Conservation (phyloP, 805 yeast species). For the Vanderwaltozyma yarrowii region DNA sequence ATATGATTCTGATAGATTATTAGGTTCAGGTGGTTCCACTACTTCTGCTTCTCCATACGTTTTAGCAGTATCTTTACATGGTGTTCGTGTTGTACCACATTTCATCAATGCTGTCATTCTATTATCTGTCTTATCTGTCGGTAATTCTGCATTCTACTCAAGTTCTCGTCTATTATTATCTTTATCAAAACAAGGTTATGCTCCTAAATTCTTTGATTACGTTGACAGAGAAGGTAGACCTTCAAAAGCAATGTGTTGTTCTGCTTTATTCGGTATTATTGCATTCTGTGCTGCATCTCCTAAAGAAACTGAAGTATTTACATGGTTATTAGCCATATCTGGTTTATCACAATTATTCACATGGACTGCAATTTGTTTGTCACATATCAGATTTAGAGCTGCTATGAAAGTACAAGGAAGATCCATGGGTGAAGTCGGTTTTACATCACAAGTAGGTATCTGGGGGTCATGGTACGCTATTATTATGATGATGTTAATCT, state of each 20-base stretch:
- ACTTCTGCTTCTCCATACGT: slow-evolving; percentile 61
- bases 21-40: slow-evolving; percentile 35
- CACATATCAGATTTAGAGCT: slow-evolving; percentile 48
- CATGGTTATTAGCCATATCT: slow-evolving; percentile 54
- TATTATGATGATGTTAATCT: slow-evolving; percentile 37
- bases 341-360: slow-evolving; percentile 55
- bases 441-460: slow-evolving; percentile 40
- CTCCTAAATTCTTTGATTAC: slow-evolving; percentile 45
- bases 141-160: slow-evolving; percentile 65
- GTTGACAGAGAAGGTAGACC: slow-evolving; percentile 56
- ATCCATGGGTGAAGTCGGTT: slow-evolving; percentile 42
- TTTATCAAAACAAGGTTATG: slow-evolving; percentile 62
- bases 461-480: slow-evolving; percentile 46
- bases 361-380: slow-evolving; percentile 48
- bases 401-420: slow-evolving; percentile 49
- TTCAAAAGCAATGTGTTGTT: slow-evolving; percentile 41
- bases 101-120: slow-evolving; percentile 66
- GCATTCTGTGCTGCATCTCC: slow-evolving; percentile 60
- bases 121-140: slow-evolving; percentile 63
- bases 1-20: slow-evolving; percentile 33
- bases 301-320: slow-evolving; percentile 46
- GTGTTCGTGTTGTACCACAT: slow-evolving; percentile 56
- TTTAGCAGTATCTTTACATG: slow-evolving; percentile 48
- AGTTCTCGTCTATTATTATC: slow-evolving; percentile 63
- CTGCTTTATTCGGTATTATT: slow-evolving; percentile 47